Base-by-base conservation (phyloP, 305 asterid species). In the Galium porrigens region DNA sequence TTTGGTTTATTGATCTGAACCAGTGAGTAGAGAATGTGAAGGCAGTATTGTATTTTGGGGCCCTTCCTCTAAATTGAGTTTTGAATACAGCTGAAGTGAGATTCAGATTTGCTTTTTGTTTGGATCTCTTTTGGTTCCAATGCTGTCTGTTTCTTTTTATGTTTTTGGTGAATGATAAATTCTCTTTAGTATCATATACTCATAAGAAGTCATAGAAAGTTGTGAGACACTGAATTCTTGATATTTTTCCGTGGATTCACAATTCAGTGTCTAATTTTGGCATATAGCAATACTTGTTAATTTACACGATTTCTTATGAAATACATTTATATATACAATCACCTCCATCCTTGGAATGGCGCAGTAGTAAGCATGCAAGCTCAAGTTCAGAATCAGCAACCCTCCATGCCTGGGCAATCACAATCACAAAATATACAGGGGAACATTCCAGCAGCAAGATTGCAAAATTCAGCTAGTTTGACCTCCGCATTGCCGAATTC, bases 371-470 rank as follows among this genome's bases (percentile, higher is more conserved):
- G 72, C 72, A 78, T 85, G 81, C 99, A 82, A 66, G 71, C 97
- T 62, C 95, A 94, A 79, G 74, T 89, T 34, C 94, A 76, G 70
- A 86, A 81, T 79, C 94, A 80, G 73, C 85, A 76, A 70, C 80
- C 78, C 65, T 74, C 87, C 70, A 76, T 77, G 68, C 77, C 91
- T 62, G 82, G 81, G 75, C 95, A 85, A 74, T 74, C 86, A 68
- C 97, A 87, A 80, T 80, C 94, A 55, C 91, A 84, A 79, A 83
- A 77, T 71, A 77, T 80, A 65, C 88, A 79, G 83, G 88, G 66
- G 72, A 86, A 79, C 76, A 80, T 84, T 51, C 51, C 91, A 54
- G 79, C 95, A 41, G 65, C 81, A 63, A 94, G 87, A 73, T 78
- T 79, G 74, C 84, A 85, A 44, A 84, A 74, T 78, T 82, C 96